These are phyloP conservation scores for Venturiaceae sp. DNA, from an alignment of 2,329 filamentous ascomycete species.

Conservation along the genomic window DNA sequence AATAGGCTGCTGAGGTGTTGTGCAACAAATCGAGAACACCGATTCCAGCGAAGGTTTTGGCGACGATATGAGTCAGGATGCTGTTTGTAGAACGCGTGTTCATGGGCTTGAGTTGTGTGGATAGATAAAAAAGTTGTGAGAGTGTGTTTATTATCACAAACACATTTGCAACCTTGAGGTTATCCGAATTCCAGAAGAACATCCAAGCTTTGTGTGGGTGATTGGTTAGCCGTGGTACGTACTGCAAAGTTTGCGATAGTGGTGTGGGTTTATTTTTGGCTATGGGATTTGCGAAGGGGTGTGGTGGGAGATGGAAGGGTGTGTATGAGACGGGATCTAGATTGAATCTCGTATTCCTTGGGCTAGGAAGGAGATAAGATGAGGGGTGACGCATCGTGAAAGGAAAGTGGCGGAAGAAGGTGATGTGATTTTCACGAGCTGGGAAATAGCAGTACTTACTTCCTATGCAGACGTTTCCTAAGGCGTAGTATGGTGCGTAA, in stretches of 20 bases:
- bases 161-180: constrained; percentile 41
- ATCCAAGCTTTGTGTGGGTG: constrained; percentile 38
- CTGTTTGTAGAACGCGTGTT: constrained; percentile 39
- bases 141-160: constrained; percentile 49
- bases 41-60: constrained; percentile 52
- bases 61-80: constrained; percentile 48
- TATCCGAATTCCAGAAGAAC: constrained; percentile 50
- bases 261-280: not conserved
- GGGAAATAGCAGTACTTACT: constrained; percentile 25
- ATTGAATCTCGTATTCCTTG: no score
- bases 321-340: no score
- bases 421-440: not conserved
- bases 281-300: not conserved
- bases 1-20: constrained; percentile 48
- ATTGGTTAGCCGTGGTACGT: not conserved
- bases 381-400: not conserved
- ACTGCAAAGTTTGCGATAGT: not conserved
- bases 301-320: no score
- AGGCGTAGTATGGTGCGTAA: constrained; percentile 44
- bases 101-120: constrained; percentile 32
- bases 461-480: constrained; percentile 51
- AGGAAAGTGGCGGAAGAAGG: not conserved
- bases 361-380: no score
- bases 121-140: constrained; percentile 45
- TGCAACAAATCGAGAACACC: constrained; percentile 50